Conservation (phyloP, 768 basidiomycete genomes). For the Auricularia cornea region DNA sequence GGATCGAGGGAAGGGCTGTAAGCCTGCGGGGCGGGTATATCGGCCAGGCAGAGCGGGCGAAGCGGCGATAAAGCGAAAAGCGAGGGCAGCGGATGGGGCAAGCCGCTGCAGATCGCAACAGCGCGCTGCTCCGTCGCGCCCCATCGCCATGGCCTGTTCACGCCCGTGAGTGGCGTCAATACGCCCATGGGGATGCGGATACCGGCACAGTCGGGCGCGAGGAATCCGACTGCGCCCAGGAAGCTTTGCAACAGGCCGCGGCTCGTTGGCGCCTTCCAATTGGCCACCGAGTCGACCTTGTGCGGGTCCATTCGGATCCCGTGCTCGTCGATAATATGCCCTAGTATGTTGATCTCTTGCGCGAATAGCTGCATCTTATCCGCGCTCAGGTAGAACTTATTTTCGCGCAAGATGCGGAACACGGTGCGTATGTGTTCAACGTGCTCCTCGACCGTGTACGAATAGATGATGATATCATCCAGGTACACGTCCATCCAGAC, state of each 20-base stretch:
- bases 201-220: conserved; percentile 13
- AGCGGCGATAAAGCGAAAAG: no score
- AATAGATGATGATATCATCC: conserved; percentile 29
- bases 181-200: conserved; percentile 10
- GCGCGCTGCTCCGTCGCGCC: conserved; percentile 13
- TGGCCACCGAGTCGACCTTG: conserved; percentile 14
- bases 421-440: conserved; percentile 22
- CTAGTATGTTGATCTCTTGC: conserved; percentile 6
- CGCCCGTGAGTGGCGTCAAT: conserved; percentile 8
- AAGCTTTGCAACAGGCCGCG: conserved; percentile 10
- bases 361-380: conserved; percentile 25
- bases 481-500: conserved; percentile 29
- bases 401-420: conserved; percentile 23
- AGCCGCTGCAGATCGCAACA: no score
- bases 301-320: conserved; percentile 17
- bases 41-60: no score
- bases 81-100: no score
- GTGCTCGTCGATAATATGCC: conserved; percentile 12
- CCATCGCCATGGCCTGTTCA: conserved; percentile 9
- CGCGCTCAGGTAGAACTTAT: conserved; percentile 29
- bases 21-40: no score
- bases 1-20: no score
- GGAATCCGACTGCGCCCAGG: conserved; percentile 13
- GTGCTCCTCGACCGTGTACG: conserved; percentile 22
- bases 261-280: conserved; percentile 17